Evolutionary conservation across 139 green algal genomes (phyloP), one percentile per base, ranked within the genome.

Genomic region (Pleodorina starrii): DNA sequence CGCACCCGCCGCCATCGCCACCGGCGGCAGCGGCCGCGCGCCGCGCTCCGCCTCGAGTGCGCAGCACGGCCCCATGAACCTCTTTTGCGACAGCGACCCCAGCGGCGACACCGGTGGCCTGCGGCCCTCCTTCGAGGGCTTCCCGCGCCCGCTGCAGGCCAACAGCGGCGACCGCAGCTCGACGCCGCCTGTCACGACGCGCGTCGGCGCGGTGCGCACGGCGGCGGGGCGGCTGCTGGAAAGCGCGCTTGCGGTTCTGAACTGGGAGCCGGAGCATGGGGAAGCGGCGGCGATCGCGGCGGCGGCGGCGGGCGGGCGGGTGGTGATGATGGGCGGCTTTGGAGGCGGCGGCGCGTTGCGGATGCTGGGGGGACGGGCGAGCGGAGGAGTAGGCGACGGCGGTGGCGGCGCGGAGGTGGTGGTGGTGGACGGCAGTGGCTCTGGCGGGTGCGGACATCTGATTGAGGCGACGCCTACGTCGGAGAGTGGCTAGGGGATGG

Each of bases 141-240:
- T 76, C 7, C 68, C 68, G 14, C 46, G 25, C 16, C 63, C 63
- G 27, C 3, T 25, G 46, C 68, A 76, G 32, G 5, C 38, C 32
- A 48, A 76, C 38, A 76, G 68, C 68, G 68, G 68, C 32, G 68
- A 76, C 16, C 35, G 68, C 21, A 76, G 68, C 68, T 76, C 68
- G 6, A 76, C 68, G 68, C 68, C 68, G 32, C 68, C 68, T 32
- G 68, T 76, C 38, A 76, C 68, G 32, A 76, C 68, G 19, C 68
- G 68, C n/a, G 68, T 76, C 16, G 68, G 68, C 19, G 36, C 32
- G 16, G 4, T 76, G 2, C 68, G 68, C 25, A 46, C 4, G 5
- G 68, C 16, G 16, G 32, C 6, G 35, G 68, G 35, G 2, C 36
- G 68, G 68, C 25, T 76, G 29, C 35, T 76, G 36, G 68, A 76